Evolutionary conservation across 805 yeast genomes (phyloP).

Genomic region (Candida sakaeoensis): DNA sequence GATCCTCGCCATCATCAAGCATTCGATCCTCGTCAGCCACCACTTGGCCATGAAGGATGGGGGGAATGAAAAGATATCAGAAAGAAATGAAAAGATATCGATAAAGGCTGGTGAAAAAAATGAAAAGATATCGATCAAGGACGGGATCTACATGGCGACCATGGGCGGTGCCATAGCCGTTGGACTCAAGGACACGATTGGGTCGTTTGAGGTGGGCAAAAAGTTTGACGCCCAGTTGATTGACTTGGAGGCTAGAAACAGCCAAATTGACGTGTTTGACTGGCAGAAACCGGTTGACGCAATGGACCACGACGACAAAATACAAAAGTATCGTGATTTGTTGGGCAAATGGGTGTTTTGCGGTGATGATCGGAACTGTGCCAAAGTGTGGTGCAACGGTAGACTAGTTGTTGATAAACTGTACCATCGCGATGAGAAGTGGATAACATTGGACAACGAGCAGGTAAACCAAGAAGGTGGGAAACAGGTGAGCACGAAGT

Average conservation of each 20-base stretch:
- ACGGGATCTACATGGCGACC: conserved; percentile 79
- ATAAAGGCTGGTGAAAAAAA: no score
- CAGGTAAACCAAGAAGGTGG: no score
- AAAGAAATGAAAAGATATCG: conserved; percentile 42
- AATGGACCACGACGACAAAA: conserved; percentile 11
- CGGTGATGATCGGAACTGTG: conserved; percentile 90
- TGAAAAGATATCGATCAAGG: conserved; percentile 53
- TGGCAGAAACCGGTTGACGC: conserved; percentile 52
- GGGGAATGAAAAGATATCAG: no score
- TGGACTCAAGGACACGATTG: conserved; percentile 53
- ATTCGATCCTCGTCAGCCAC: conserved; percentile 37
- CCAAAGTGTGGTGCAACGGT: conserved; percentile 82
- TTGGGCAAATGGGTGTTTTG: conserved; percentile 87
- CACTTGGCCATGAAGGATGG: conserved; percentile 31
- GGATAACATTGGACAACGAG: conserved; percentile 6
- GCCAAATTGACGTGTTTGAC: conserved; percentile 70
- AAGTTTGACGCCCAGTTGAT: conserved; percentile 80
- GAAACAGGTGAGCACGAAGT: no score
- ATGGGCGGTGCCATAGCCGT: conserved; percentile 85
- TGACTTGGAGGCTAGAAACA: conserved; percentile 49
- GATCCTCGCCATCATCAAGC: conserved; percentile 32
- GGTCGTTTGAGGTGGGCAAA: conserved; percentile 74
- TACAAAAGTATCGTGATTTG: conserved; percentile 42
- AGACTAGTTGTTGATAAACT: conserved; percentile 48
- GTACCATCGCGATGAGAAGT: conserved; percentile 9